Evolutionary conservation across 345 rosid species (phyloP), one percentile per base, ranked within the genome.

Genomic region (Firmiana major): DNA sequence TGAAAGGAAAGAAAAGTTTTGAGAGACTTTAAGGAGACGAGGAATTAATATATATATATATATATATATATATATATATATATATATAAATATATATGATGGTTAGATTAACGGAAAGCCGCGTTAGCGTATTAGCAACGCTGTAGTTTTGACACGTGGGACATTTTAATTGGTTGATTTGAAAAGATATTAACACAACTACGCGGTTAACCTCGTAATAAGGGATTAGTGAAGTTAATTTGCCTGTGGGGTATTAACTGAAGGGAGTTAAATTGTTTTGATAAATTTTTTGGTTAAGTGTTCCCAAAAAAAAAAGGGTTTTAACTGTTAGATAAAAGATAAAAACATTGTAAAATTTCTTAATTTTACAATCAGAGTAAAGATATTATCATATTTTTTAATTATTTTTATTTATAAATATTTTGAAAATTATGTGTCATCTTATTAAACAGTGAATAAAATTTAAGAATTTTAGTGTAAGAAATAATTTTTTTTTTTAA

Each of bases 71-170:
- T 22, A 63, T 63, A 51, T 26, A 42, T 31, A 31, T 31, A 31
- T 31, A 31, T 31, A 31, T 31, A 31, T 31, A 31, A 1, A 31
- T 31, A 31, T 28, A 51, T 31, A 36, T 36, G 4, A 69, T 40
- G 48, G 55, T 57, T 1, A 51, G 36, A 72, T 26, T 48, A 82
- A 83, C 86, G 79, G 26, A 9, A 77, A 59, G 75, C 75, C 87
- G 87, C 84, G 85, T 82, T 73, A 51, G 86, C 84, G 88, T 84
- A 59, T 7, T 12, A 0, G 5, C 22, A 11, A 81, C 77, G 85
- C 82, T 36, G 22, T 43, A 24, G 4, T 6, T 24, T 13, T 16
- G 75, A 75, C 64, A 74, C 83, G 84, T 86, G 87, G 77, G 3
- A 0, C 8, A 7, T 3, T 49, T 0, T 65, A n/a, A 68, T 79